Conservation (phyloP, 768 basidiomycete species). For the Sutorius australiensis region DNA sequence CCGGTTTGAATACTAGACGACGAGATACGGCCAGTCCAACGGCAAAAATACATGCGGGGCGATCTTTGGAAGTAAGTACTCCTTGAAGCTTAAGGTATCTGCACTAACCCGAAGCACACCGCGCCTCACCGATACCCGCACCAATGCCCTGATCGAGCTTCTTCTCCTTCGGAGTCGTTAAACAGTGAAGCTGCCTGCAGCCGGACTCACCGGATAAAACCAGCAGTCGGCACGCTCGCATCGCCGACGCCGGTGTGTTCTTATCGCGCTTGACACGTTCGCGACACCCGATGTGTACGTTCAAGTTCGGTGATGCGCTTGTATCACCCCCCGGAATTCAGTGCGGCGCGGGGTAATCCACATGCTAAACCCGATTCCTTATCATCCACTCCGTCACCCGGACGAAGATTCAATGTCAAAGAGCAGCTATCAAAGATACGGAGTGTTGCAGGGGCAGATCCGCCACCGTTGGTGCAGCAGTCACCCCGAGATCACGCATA, state of each 20-base stretch:
- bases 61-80: background rate
- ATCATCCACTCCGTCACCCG: too few species aligned
- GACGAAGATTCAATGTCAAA: too few species aligned
- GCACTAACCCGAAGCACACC: background rate
- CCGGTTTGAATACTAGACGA: background rate
- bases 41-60: background rate
- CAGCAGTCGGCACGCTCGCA: background rate
- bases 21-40: background rate
- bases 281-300: too few species aligned
- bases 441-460: background rate
- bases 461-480: background rate
- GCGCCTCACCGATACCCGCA: background rate
- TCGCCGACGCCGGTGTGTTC: background rate
- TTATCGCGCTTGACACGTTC: too few species aligned
- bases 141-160: background rate
- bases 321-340: too few species aligned
- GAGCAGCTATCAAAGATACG: background rate
- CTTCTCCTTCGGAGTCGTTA: background rate
- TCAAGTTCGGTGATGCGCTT: too few species aligned
- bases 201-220: background rate
- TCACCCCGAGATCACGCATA: background rate
- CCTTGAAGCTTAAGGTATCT: too few species aligned
- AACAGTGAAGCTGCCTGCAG: background rate
- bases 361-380: too few species aligned
- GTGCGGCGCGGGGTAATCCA: too few species aligned